Base-by-base conservation (phyloP, 768 basidiomycete species). In the Lentinula detonsa region DNA sequence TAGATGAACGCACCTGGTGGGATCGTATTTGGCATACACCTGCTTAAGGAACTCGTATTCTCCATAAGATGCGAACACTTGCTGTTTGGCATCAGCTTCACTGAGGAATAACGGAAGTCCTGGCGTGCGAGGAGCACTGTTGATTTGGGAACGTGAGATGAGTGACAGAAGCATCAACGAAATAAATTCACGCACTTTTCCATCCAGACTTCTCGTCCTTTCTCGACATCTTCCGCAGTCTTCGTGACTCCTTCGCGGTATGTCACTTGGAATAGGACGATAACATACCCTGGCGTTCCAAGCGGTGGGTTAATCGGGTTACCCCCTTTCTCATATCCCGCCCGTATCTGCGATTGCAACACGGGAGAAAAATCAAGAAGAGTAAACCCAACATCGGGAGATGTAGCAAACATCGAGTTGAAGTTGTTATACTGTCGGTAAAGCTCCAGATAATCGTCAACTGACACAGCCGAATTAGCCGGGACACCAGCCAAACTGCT, bases 1-100 rank as follows among this genome's bases (percentile, higher is more conserved):
- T 6, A 43, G 8, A 49, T 16, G 9, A 18, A 42, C 71, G 59
- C 59, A 76, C 78, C 76, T 65, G 2, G 70, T 73, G 23, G 78
- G 78, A 64, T 80, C 78, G 59, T 80, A 80, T 62, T 79, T 80
- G 5, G 67, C 66, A 62, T 79, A 78, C 0, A 73, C 75, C 10
- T 62, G 52, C 54, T 70, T 73, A 63, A 80, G 60, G 48, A 73
- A 71, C 9, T 74, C 68, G 53, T 70, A 78, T 11, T 69, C 65
- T 4, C 75, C 75, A 64, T 80, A 80, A 15, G 74, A 75, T n/a
- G 69, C 64, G 58, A 77, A 80, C 1, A 75, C 74, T 33, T 73
- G 68, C 61, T 80, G 78, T 0, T 57, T 55, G 5, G 69, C 69
- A 61, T 78, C 77, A 46, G 72, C 74, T 65, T 80, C 77, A 51